Conservation (phyloP, 1,284 basidiomycete species). For the Uromyces viciae-fabae region DNA sequence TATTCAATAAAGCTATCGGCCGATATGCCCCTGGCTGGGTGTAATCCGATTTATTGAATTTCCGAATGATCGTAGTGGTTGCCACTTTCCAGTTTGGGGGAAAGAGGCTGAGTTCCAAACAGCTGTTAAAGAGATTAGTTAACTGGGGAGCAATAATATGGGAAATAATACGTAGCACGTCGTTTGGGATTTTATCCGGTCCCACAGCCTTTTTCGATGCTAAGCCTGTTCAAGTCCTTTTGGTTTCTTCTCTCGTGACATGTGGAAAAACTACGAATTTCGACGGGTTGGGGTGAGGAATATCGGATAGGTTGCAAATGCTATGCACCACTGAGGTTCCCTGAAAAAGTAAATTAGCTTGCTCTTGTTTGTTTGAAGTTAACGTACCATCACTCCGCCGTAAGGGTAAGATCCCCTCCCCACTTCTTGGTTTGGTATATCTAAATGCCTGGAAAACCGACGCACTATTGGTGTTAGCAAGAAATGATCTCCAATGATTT, state of each 20-base stretch:
- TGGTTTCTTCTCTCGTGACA: neutral
- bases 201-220: slow-evolving; percentile 4
- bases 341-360: neutral
- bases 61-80: neutral
- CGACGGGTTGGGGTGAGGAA: neutral
- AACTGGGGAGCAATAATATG: neutral
- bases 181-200: neutral
- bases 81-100: neutral
- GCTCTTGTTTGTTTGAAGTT: neutral
- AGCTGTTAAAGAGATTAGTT: slow-evolving; percentile 12
- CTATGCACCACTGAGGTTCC: neutral
- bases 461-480: neutral
- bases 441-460: neutral
- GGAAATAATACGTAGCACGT: neutral
- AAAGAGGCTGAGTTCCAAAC: neutral
- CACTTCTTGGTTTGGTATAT: neutral
- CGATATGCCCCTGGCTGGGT: neutral
- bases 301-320: neutral
- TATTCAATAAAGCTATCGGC: neutral
- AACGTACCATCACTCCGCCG: neutral
- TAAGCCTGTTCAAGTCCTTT: neutral
- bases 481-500: neutral
- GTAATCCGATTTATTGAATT: slow-evolving; percentile 8
- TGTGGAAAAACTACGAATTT: neutral
- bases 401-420: neutral